Evolutionary conservation across 169 alveolate genomes (phyloP), one percentile per base, ranked within the genome.

Genomic region (Plasmodium yoelii): DNA sequence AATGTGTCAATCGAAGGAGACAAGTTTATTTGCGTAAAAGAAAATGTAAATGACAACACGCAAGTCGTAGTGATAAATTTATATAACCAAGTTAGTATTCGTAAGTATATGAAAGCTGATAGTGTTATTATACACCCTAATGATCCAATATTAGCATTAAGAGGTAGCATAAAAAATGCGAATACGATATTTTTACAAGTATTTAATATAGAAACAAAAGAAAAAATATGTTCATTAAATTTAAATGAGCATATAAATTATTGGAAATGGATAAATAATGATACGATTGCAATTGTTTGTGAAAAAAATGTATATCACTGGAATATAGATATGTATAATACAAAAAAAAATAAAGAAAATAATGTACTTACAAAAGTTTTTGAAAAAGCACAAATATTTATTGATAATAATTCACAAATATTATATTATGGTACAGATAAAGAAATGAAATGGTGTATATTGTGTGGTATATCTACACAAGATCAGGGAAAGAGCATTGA

Each of bases 71-170:
- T 92, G 9, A 87, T 94, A 77, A 88, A 91, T 88, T 74, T 92
- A 57, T 94, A 92, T 60, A 93, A 75, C 69, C 92, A 92, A 24
- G 19, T 22, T 18, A 86, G 74, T 60, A 93, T 97, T 46, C 95
- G 99, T 73, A 97, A 97, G 88, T 98, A 98, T 72, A 97, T 97
- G 96, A 98, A 97, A 94, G 99, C 99, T 44, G 99, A 98, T 60
- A 95, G 98, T 10, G 98, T 98, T 6, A 92, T 98, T 75, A 97
- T 98, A 97, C 98, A 98, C 92, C 99, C 99, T n/a, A 73, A 94
- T 39, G 95, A 96, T 72, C 97, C 97, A 87, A 96, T 98, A 61
- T 96, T 98, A 75, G 99, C 99, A 46, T 95, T 98, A 59, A 96
- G 98, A 89, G 99, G 99, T 2, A 88, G 92, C 15, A 56, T 93